Conservation (phyloP, 148 eudicot species). For the Amaranthus hypochondriacus region DNA sequence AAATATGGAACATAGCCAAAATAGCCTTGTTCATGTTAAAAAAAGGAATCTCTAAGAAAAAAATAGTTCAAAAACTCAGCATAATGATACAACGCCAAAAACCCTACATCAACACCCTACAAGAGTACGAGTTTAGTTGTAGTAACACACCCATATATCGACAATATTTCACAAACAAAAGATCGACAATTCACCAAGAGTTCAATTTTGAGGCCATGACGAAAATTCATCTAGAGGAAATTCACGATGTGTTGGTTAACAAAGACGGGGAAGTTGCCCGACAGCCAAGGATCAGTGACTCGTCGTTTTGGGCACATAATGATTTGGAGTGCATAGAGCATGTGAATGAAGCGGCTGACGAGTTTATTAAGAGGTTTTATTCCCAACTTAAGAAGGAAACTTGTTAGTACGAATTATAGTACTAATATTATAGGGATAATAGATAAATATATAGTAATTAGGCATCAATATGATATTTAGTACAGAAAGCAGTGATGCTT, state of each 20-base stretch:
- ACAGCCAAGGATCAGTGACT: conserved; percentile 63
- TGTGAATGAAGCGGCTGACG: conserved; percentile 64
- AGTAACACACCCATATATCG: conserved; percentile 50
- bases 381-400: conserved; percentile 42
- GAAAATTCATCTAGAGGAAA: conserved; percentile 2
- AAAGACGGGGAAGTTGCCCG: conserved; percentile 27
- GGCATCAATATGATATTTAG: too few species aligned
- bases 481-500: too few species aligned
- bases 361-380: conserved; percentile 62
- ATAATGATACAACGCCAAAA: not conserved
- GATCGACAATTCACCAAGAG: not conserved
- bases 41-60: conserved; percentile 32
- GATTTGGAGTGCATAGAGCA: conserved; percentile 36
- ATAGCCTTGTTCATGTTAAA: conserved; percentile 45
- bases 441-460: too few species aligned
- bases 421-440: too few species aligned
- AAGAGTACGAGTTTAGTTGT: conserved; percentile 83
- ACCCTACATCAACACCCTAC: not conserved
- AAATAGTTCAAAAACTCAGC: conserved; percentile 19
- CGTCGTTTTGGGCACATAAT: conserved; percentile 47
- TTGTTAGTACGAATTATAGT: not conserved
- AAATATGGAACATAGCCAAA: conserved; percentile 34
- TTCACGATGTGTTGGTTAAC: conserved; percentile 24
- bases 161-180: conserved; percentile 23
- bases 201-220: too few species aligned